A percentile compares a stretch with the other conserved stretches of the same genome.
Conservation (phyloP, 768 basidiomycete genomes). For the Trametes punicea region DNA sequence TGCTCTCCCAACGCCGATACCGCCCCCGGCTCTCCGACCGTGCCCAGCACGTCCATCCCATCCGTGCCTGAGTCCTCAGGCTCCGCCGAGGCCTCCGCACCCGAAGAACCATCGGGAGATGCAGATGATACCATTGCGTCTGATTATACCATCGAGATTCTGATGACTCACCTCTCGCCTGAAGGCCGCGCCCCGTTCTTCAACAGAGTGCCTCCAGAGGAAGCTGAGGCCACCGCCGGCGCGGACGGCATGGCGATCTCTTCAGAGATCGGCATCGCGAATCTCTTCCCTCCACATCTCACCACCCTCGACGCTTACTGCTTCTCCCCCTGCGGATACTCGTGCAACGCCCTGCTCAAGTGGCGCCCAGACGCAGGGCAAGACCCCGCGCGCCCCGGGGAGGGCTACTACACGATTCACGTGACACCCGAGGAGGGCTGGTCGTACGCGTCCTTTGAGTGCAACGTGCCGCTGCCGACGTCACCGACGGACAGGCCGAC, state of each 20-base stretch:
- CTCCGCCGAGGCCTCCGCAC: neutral
- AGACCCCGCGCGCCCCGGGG: slow-evolving; percentile 41
- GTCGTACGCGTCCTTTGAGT: slow-evolving; percentile 99
- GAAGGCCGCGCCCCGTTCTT: slow-evolving; percentile 78
- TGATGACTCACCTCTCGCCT: slow-evolving; percentile 89
- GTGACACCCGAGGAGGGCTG: slow-evolving; percentile 97
- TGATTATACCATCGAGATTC: slow-evolving; percentile 96
- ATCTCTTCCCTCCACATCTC: slow-evolving; percentile 74
- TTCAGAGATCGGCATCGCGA: slow-evolving; percentile 68
- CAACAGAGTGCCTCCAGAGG: slow-evolving; percentile 42
- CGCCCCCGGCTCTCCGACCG: slow-evolving; percentile 27
- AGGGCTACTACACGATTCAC: slow-evolving; percentile 98
- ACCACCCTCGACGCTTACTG: slow-evolving; percentile 90
- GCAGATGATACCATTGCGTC: slow-evolving; percentile 33
- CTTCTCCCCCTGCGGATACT: slow-evolving; percentile 95
- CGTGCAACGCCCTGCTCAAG: slow-evolving; percentile 83
- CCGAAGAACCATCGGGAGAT: slow-evolving; percentile 17
- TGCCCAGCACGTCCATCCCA: slow-evolving; percentile 21
- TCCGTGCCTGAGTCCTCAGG: slow-evolving; percentile 16
- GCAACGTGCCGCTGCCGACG: slow-evolving; percentile 77
- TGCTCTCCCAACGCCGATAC: slow-evolving; percentile 13
- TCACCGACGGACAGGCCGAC: slow-evolving; percentile 33
- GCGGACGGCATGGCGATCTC: slow-evolving; percentile 60
- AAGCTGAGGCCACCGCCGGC: slow-evolving; percentile 10
- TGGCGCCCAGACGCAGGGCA: slow-evolving; percentile 45